Conservation (phyloP, 441 rosid species). For the Populus hybrid region DNA sequence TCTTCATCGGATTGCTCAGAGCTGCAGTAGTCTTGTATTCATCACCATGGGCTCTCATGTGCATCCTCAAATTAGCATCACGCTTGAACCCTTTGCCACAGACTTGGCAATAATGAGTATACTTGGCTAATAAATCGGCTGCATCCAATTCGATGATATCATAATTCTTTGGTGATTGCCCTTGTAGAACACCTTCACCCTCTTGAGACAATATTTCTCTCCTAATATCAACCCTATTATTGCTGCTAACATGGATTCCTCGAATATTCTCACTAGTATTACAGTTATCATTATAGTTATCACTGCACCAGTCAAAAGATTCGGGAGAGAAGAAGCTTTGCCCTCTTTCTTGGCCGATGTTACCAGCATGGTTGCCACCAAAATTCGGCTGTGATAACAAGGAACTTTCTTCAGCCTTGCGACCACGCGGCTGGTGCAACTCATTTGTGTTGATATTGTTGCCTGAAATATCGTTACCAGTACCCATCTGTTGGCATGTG, state of each 20-base stretch:
- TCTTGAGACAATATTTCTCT: conserved; percentile 8
- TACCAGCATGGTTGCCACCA: conserved; percentile 8
- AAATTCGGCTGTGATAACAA: conserved; percentile 19
- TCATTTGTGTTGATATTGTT: conserved; percentile 8
- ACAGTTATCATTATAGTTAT: conserved; percentile 1
- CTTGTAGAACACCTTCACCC: conserved; percentile 8
- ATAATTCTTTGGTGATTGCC: conserved; percentile 4
- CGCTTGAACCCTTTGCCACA: conserved; percentile 91
- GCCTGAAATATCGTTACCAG: conserved; percentile 1
- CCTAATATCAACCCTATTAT: conserved; percentile 16
- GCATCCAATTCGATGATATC: conserved; percentile 68
- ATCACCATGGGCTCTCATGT: conserved; percentile 96
- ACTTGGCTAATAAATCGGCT: conserved; percentile 62
- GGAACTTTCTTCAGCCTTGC: conserved; percentile 11
- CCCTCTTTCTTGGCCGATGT: conserved; percentile 29
- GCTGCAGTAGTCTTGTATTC: conserved; percentile 74
- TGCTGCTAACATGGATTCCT: not conserved
- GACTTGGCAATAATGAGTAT: conserved; percentile 77
- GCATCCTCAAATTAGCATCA: conserved; percentile 92
- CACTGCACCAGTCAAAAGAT: conserved; percentile 36
- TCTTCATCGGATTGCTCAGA: conserved; percentile 58
- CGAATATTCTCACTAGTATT: not conserved
- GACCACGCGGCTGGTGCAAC: conserved; percentile 9
- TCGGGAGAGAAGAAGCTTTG: conserved; percentile 27
- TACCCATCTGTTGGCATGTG: conserved; percentile 58